Conservation (phyloP, 257 asterid genomes). For the Voacanga thouarsii region DNA sequence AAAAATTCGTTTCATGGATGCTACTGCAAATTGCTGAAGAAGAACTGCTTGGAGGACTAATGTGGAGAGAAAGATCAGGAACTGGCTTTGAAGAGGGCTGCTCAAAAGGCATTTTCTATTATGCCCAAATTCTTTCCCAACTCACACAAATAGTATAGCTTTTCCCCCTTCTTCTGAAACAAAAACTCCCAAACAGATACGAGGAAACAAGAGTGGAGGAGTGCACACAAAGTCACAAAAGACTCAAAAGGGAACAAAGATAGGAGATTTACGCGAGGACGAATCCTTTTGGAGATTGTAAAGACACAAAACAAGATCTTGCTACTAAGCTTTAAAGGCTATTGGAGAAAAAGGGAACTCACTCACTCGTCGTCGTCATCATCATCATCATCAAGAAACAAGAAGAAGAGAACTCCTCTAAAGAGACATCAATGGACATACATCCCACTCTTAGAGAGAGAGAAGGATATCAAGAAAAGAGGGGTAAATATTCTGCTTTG, state of each 20-base stretch:
- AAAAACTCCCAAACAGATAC: conserved; percentile 20
- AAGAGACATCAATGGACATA: not conserved
- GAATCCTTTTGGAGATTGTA: conserved; percentile 15
- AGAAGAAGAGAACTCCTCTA: not conserved
- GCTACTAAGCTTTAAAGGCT: conserved; percentile 33
- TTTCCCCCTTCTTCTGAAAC: not conserved
- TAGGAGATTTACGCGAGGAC: not conserved
- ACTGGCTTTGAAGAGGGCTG: conserved; percentile 30
- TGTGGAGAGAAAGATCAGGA: conserved; percentile 89
- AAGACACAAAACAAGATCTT: conserved; percentile 34
- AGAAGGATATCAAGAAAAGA: conserved; percentile 17
- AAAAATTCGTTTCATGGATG: conserved; percentile 7
- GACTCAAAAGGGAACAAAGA: conserved; percentile 8
- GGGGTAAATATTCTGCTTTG: not conserved
- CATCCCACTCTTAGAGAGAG: not conserved
- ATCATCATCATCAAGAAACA: not conserved
- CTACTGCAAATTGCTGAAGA: conserved; percentile 32
- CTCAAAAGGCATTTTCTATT: conserved; percentile 48
- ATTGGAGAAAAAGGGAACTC: conserved; percentile 5
- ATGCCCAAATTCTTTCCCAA: conserved; percentile 7
- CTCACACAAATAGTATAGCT: not conserved
- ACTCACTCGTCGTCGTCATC: not conserved
- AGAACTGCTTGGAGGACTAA: conserved; percentile 55
- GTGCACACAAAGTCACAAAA: conserved; percentile 13
- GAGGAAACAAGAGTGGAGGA: conserved; percentile 20